Evolutionary conservation across 164 flowering plant species (phyloP), one percentile per base, ranked within the genome.

Genomic region (Aristolochia contorta): DNA sequence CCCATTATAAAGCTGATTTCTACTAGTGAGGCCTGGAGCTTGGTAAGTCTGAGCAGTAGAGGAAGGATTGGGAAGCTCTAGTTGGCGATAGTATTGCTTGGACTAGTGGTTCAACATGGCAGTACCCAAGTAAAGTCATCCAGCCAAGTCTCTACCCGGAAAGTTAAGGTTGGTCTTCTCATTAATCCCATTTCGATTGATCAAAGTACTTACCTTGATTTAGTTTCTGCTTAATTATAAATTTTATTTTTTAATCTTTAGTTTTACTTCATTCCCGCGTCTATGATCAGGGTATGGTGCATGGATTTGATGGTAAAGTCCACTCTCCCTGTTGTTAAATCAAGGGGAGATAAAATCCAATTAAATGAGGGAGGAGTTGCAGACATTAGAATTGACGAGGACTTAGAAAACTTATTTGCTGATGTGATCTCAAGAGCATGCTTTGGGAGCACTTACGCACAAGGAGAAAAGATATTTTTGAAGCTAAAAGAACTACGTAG

Each of bases 241-340:
- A 27, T 27, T 27, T 48, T 48, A 48, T 16, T 48, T 22, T 53
- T 5, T 21, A 1, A 24, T n/a, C 22, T 53, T n/a, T 20, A n/a
- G n/a, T n/a, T n/a, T n/a, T n/a, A n/a, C n/a, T n/a, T n/a, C n/a
- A n/a, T 54, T 8, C 16, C 12, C 15, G 30, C 30, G 2, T 27
- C 3, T 52, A 24, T 54, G 45, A 61, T 66, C 43, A 82, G 84
- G 72, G 76, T 1, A 78, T 80, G 84, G 37, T 69, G n/a, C n/a
- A n/a, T n/a, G 13, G 55, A 47, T 15, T 6, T 73, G 49, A 70
- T 82, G 66, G 75, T 64, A 47, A 80, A 75, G n/a, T 79, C 80
- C 1, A 56, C 77, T 14, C 7, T 55, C 15, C 18, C 71, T 10
- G 14, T 83, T 15, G 12, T 78, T 30, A 60, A 70, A 16, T 61